Evolutionary conservation across 2,329 filamentous ascomycete species (phyloP).

Genomic region (Tolypocladium cylindrosporum): DNA sequence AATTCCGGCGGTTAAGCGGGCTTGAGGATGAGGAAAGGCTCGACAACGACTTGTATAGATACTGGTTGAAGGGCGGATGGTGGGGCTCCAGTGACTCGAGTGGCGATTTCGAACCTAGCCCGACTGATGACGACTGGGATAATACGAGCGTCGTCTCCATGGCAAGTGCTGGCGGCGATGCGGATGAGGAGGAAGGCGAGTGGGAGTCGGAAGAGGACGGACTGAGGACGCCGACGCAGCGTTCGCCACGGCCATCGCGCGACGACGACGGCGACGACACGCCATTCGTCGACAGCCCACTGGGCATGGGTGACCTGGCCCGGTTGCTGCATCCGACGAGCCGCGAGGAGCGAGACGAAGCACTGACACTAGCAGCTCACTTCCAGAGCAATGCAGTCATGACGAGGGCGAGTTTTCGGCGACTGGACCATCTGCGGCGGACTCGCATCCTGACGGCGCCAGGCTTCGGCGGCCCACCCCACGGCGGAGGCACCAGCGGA

Average conservation of each 20-base stretch:
- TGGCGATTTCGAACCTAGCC: constrained; percentile 59
- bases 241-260: constrained; percentile 33
- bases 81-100: constrained; percentile 78
- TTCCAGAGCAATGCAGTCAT: constrained; percentile 61
- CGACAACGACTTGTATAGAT: constrained; percentile 66
- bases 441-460: constrained; percentile 45
- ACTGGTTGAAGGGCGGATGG: constrained; percentile 76
- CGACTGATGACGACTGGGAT: constrained; percentile 53
- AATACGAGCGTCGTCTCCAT: constrained; percentile 70
- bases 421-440: constrained; percentile 57
- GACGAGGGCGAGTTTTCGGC: constrained; percentile 70
- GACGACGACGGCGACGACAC: constrained; percentile 33
- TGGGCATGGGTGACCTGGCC: constrained; percentile 62
- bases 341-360: constrained; percentile 70
- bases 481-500: constrained; percentile 8
- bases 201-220: constrained; percentile 41
- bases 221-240: constrained; percentile 65
- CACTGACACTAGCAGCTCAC: constrained; percentile 71
- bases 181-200: constrained; percentile 29
- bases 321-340: constrained; percentile 72
- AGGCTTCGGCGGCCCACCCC: constrained; percentile 8
- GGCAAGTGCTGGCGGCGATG: constrained; percentile 27
- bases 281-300: constrained; percentile 48
- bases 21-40: constrained; percentile 52
- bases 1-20: constrained; percentile 52